Conservation (phyloP, 257 asterid genomes). For the Fraxinus americana region DNA sequence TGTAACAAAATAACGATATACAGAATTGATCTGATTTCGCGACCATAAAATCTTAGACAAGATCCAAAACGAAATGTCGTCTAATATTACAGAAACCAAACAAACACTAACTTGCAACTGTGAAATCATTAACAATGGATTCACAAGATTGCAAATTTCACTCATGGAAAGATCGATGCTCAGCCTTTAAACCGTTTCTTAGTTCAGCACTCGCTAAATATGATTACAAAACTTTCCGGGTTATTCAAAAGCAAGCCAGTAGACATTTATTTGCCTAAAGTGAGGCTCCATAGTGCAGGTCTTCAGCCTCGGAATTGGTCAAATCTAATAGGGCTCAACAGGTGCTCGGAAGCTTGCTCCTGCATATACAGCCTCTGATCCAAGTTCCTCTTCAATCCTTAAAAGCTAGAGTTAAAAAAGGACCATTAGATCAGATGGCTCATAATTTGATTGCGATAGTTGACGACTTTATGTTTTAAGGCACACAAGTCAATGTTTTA, state of each 20-base stretch:
- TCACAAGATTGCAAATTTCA: neutral
- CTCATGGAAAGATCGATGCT: neutral
- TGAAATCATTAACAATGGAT: neutral
- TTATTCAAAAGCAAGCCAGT: conserved; percentile 3
- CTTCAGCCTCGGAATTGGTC: conserved; percentile 7
- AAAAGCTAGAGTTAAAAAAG: conserved; percentile 51
- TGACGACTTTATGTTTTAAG: neutral
- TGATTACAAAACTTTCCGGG: neutral
- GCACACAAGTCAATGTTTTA: conserved; percentile 21
- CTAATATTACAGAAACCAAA: neutral
- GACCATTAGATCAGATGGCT: neutral
- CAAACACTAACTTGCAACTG: neutral
- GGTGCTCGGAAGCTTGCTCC: conserved; percentile 92
- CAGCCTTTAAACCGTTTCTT: conserved; percentile 5
- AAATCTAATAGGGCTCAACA: conserved; percentile 72
- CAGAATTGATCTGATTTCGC: too few relatives aligned
- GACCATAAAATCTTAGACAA: too few relatives aligned
- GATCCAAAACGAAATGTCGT: too few relatives aligned
- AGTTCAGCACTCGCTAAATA: neutral
- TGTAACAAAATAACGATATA: too few relatives aligned
- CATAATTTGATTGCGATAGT: neutral
- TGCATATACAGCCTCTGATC: conserved; percentile 85
- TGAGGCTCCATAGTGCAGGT: conserved; percentile 13
- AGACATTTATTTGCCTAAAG: conserved; percentile 30
- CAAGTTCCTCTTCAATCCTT: conserved; percentile 97